Percentiles rank a stretch among this genome's conserved stretches.
Conservation (phyloP, 768 basidiomycete species). For the Podaxis rugospora region DNA sequence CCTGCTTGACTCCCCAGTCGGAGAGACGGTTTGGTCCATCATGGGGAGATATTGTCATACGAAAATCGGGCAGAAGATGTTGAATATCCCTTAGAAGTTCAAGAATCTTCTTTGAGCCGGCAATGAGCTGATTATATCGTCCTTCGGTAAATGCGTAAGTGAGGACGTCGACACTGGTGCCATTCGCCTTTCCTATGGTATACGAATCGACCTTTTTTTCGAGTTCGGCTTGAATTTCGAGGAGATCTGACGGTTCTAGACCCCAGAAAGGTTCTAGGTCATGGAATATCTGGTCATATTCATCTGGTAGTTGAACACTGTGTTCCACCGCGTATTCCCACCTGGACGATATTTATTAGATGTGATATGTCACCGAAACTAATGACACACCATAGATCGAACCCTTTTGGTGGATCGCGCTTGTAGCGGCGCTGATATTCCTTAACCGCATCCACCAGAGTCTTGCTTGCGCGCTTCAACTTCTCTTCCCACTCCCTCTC, state of each 20-base stretch:
- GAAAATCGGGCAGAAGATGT: conserved; percentile 38
- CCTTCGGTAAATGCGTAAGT: conserved; percentile 32
- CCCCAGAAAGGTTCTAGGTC: conserved; percentile 87
- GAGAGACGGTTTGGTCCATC: conserved; percentile 37
- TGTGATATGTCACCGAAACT: neutral
- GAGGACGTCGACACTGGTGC: conserved; percentile 23
- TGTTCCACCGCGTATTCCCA: conserved; percentile 61
- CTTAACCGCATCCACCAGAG: conserved; percentile 64
- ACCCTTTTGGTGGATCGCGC: conserved; percentile 81
- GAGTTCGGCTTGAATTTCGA: conserved; percentile 29
- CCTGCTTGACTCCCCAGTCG: conserved; percentile 27
- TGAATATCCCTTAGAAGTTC: conserved; percentile 34
- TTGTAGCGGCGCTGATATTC: conserved; percentile 77
- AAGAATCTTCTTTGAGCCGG: conserved; percentile 25
- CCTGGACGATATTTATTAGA: conserved; percentile 21
- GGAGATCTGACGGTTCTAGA: conserved; percentile 41
- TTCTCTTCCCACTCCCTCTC: conserved; percentile 56
- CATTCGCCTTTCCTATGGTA: conserved; percentile 34
- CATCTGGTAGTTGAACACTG: conserved; percentile 76
- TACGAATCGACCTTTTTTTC: conserved; percentile 36
- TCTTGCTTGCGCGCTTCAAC: conserved; percentile 67
- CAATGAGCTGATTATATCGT: conserved; percentile 31
- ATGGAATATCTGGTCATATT: conserved; percentile 70
- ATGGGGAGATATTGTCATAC: conserved; percentile 40
- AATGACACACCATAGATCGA: conserved; percentile 74